phyloP scores from a whole-genome alignment of 495 filamentous ascomycete species.

The Aspergillus ostianus region DNA sequence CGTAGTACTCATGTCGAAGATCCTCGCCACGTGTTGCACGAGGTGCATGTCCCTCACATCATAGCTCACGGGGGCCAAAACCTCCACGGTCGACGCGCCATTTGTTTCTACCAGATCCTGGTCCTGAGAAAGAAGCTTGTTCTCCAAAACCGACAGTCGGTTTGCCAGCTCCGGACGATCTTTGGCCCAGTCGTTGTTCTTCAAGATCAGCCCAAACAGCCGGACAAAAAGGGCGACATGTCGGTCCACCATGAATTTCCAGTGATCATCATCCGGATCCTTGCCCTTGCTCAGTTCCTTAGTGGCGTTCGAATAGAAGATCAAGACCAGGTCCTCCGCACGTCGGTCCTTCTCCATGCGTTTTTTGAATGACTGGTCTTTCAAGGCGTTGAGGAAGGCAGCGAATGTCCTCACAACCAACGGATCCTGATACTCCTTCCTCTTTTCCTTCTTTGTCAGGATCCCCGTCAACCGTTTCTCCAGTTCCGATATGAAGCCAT shows the following conservation, averaged over 20 bases:
- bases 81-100: conserved; percentile 64
- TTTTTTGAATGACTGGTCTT: conserved; percentile 67
- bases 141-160: conserved; percentile 79
- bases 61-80: conserved; percentile 76
- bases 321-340: conserved; percentile 84
- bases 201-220: conserved; percentile 74
- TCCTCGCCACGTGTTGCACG: conserved; percentile 78
- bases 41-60: conserved; percentile 96
- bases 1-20: conserved; percentile 74
- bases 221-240: conserved; percentile 95
- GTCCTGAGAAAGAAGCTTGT: conserved; percentile 91
- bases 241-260: conserved; percentile 90
- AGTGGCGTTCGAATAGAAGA: conserved; percentile 85
- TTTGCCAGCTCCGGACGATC: conserved; percentile 79
- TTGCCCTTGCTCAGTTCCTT: conserved; percentile 85
- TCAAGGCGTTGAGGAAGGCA: conserved; percentile 74
- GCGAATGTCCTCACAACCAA: conserved; percentile 78
- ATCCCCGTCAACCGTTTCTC: conserved; percentile 67
- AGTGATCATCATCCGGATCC: conserved; percentile 77
- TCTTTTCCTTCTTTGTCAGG: conserved; percentile 67
- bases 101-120: conserved; percentile 71
- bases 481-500: conserved; percentile 70
- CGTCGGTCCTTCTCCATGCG: conserved; percentile 90
- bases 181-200: conserved; percentile 74
- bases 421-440: conserved; percentile 74